A percentile compares a stretch with the other conserved stretches of the same genome.
These are phyloP conservation scores for Podila epicladia DNA, from an alignment of 192 early-diverging fungal genomes.

Conservation along the genomic window DNA sequence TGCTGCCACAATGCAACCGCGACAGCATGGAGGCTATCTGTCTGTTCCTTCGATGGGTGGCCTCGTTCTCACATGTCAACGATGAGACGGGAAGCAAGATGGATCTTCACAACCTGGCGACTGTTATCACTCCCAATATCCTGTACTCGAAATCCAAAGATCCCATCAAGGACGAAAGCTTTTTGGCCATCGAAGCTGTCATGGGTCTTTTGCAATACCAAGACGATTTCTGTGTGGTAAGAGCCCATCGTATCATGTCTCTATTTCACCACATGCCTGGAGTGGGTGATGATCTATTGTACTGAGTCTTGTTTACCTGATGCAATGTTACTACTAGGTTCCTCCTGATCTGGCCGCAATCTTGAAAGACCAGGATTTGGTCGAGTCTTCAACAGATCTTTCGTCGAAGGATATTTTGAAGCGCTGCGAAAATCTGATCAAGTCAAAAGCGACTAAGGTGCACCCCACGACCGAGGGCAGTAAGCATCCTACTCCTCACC, in stretches of 20 bases:
- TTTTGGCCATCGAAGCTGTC: constrained; percentile 72
- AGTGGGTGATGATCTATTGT: background rate
- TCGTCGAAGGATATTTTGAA: constrained; percentile 65
- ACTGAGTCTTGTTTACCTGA: background rate
- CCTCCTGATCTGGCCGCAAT: constrained; percentile 63
- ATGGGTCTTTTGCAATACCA: constrained; percentile 72
- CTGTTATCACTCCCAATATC: constrained; percentile 94
- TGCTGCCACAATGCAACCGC: constrained; percentile 91
- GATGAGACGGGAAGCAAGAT: constrained; percentile 88
- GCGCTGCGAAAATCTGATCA: constrained; percentile 61
- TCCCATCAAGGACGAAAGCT: constrained; percentile 77
- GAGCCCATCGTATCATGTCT: constrained; percentile 5
- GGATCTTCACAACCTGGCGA: constrained; percentile 92
- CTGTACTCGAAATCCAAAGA: constrained; percentile 87
- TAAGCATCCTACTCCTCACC: background rate
- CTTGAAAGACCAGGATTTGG: constrained; percentile 56
- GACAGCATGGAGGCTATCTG: constrained; percentile 92
- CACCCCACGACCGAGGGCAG: constrained; percentile 22
- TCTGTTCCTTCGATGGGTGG: constrained; percentile 87
- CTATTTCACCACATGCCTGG: background rate
- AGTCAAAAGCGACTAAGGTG: constrained; percentile 50
- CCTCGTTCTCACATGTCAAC: constrained; percentile 73
- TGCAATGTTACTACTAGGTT: constrained; percentile 35
- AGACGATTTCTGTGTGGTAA: constrained; percentile 72
- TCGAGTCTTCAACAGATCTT: constrained; percentile 55